phyloP scores from a whole-genome alignment of 352 stramenopile species.

The Globisporangium acanthophoron region DNA sequence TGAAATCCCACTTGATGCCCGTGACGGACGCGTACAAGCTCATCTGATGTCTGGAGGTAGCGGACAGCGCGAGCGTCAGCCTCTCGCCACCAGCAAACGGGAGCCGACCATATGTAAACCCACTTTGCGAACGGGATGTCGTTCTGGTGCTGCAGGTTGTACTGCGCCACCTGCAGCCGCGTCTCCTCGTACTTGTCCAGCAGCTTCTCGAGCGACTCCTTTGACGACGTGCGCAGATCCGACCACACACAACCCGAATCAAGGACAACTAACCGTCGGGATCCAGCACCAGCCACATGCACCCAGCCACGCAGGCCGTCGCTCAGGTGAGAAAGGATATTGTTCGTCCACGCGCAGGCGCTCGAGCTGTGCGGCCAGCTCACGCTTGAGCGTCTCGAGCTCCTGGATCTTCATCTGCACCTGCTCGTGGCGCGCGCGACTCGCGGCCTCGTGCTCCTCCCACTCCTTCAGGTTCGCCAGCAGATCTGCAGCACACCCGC shows the following conservation, averaged over 20 bases:
- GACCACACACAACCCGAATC: neutral
- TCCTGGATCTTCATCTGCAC: constrained; percentile 51
- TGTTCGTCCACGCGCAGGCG: constrained; percentile 64
- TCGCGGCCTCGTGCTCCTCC: constrained; percentile 43
- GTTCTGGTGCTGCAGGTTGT: constrained; percentile 53
- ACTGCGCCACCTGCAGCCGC: constrained; percentile 52
- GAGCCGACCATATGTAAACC: neutral
- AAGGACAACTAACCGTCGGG: constrained; percentile 1
- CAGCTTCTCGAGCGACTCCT: constrained; percentile 50
- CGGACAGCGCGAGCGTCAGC: constrained; percentile 4
- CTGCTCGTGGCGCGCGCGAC: constrained; percentile 44
- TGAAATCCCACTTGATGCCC: constrained; percentile 79
- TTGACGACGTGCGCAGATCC: constrained; percentile 30
- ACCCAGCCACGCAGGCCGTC: constrained; percentile 3
- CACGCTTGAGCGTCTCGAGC: constrained; percentile 56
- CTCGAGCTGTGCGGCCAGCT: constrained; percentile 62
- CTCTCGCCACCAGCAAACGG: no score
- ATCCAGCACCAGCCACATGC: neutral
- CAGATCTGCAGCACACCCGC: constrained; percentile 26
- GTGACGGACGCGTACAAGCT: constrained; percentile 68
- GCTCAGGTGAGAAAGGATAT: constrained; percentile 31
- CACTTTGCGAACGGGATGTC: constrained; percentile 73
- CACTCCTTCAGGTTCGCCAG: constrained; percentile 58
- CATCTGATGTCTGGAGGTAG: constrained; percentile 57
- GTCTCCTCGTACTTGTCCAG: constrained; percentile 67